phyloP scores from a whole-genome alignment of 176 grass and related monocot genomes.

The Aegilops sharonensis region DNA sequence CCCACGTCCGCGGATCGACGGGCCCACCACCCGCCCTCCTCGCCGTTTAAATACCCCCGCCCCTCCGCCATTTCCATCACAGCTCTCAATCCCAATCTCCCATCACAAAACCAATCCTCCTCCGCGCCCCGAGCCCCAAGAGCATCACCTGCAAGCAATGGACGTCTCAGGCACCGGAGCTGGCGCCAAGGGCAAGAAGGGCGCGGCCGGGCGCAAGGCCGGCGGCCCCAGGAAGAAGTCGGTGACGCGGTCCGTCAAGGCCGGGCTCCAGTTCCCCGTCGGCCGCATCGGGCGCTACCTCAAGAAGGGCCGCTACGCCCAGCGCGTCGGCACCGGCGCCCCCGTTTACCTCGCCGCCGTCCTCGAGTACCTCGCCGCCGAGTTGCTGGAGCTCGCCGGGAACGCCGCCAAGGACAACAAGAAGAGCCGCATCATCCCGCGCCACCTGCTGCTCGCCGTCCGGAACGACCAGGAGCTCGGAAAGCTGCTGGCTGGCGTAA shows the following conservation, averaged over 20 bases:
- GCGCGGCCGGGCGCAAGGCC: slow-evolving; percentile 37
- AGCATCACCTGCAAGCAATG: slow-evolving; percentile 3
- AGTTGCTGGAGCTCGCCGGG: slow-evolving; percentile 61
- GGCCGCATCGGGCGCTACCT: slow-evolving; percentile 70
- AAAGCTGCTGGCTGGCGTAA: slow-evolving; percentile 50
- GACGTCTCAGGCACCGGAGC: slow-evolving; percentile 23
- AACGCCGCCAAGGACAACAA: slow-evolving; percentile 73
- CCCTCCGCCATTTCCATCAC: neutral
- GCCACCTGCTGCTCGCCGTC: slow-evolving; percentile 56
- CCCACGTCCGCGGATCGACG: slow-evolving; percentile 26
- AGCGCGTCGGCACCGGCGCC: slow-evolving; percentile 61
- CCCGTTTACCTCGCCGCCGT: slow-evolving; percentile 76
- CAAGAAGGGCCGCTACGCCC: slow-evolving; percentile 67
- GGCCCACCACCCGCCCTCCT: slow-evolving; percentile 18
- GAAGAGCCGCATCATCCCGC: slow-evolving; percentile 57
- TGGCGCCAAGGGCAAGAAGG: slow-evolving; percentile 53
- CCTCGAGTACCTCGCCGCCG: slow-evolving; percentile 75
- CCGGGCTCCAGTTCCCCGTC: slow-evolving; percentile 77
- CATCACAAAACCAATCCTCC: neutral
- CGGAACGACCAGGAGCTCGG: slow-evolving; percentile 71
- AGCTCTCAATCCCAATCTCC: neutral
- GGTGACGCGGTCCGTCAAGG: slow-evolving; percentile 59
- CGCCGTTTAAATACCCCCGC: neutral
- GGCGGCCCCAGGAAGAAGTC: slow-evolving; percentile 60
- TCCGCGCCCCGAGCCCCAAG: neutral